Percentiles rank a stretch among this genome's conserved stretches.
phyloP scores from a whole-genome alignment of 129 eudicot species.

The Solidago caesia region DNA sequence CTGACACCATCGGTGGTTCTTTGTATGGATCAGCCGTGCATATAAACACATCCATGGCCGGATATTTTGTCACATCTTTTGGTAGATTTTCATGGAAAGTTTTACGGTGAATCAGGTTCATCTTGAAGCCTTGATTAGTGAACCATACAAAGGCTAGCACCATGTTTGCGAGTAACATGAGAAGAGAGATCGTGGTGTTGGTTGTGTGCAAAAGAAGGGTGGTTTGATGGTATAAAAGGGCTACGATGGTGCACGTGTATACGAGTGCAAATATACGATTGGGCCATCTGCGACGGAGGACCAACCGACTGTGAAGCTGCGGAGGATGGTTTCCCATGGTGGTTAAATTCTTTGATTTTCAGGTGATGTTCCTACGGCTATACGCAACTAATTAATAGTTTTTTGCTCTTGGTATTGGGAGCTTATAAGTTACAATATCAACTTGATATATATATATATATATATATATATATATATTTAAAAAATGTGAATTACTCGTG shows the following conservation, averaged over 20 bases:
- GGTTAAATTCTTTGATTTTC: neutral
- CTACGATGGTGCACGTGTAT: conserved; percentile 31
- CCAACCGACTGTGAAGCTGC: conserved; percentile 35
- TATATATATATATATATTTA: no score
- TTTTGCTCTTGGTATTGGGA: no score
- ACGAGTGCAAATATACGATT: conserved; percentile 53
- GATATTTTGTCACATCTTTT: conserved; percentile 28
- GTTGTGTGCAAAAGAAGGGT: conserved; percentile 28
- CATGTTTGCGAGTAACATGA: conserved; percentile 40
- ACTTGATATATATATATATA: no score
- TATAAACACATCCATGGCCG: conserved; percentile 59
- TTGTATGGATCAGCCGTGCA: conserved; percentile 74
- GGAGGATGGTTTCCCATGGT: conserved; percentile 23
- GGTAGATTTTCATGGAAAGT: conserved; percentile 47
- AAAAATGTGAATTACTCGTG: no score
- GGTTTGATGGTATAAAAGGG: conserved; percentile 43
- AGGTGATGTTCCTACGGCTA: neutral
- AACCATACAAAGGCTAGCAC: conserved; percentile 55
- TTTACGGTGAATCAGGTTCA: conserved; percentile 41
- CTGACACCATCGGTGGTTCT: conserved; percentile 67
- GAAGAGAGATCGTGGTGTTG: conserved; percentile 21
- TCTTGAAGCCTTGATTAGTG: conserved; percentile 44
- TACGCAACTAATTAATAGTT: no score
- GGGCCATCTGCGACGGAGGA: conserved; percentile 34
- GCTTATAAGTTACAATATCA: no score